Evolutionary conservation across 2,329 filamentous ascomycete genomes (phyloP).

Genomic region (Alternaria gaisen): DNA sequence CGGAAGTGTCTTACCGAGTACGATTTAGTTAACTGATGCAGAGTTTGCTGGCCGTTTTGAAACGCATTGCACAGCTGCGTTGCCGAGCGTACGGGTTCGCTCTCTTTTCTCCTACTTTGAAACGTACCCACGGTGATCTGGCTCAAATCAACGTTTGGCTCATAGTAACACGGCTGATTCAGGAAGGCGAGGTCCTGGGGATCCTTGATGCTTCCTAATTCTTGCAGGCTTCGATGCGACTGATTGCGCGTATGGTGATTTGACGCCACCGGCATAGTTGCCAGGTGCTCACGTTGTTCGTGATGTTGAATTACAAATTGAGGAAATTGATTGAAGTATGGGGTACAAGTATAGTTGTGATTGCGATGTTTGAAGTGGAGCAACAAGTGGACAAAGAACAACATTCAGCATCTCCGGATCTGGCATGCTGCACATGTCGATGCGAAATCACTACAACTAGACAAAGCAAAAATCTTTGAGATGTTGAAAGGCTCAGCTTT

Average conservation of each 20-base stretch:
- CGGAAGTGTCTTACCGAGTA: background rate
- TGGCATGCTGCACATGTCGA: background rate
- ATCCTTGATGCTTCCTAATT: background rate
- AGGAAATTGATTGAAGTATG: background rate
- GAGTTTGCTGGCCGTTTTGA: background rate
- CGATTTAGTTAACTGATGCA: background rate
- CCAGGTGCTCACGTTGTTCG: background rate
- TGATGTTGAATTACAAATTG: background rate
- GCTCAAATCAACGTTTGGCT: background rate
- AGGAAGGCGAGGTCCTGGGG: background rate
- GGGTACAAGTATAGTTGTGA: background rate
- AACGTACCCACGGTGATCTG: too few relatives aligned
- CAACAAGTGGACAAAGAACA: slow-evolving; percentile 2
- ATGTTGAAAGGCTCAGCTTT: background rate
- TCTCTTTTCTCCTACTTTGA: background rate
- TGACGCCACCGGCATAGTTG: background rate
- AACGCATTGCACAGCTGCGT: background rate
- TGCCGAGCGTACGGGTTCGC: background rate
- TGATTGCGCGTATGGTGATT: background rate
- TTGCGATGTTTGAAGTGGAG: background rate
- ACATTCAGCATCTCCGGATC: background rate
- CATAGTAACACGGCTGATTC: background rate
- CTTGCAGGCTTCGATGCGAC: background rate
- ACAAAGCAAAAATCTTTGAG: background rate
- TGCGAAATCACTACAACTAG: background rate